Evolutionary conservation across 139 green algal species (phyloP).

Genomic region (Chlorella sp.): DNA sequence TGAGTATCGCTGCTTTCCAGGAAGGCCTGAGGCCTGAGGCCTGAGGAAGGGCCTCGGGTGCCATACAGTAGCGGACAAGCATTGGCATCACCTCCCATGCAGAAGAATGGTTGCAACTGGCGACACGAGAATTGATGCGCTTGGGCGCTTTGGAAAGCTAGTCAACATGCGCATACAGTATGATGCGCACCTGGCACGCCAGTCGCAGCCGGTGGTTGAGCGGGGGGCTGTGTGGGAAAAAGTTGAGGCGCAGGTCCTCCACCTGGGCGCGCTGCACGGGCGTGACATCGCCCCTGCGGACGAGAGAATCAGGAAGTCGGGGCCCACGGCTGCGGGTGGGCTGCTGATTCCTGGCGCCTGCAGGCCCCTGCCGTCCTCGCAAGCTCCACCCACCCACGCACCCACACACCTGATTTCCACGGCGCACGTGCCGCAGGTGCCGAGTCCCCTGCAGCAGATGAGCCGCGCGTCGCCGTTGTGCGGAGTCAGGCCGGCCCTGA

Average conservation of each 20-base stretch:
- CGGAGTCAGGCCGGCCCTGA: constrained; percentile 20
- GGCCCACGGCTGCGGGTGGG: background rate
- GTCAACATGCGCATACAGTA: background rate
- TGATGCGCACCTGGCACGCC: constrained; percentile 8
- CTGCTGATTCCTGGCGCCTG: background rate
- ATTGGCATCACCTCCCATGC: no score
- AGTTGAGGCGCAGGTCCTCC: constrained; percentile 25
- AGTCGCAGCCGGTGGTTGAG: constrained; percentile 26
- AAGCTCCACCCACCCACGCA: background rate
- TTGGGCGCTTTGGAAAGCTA: no score
- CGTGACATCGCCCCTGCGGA: background rate
- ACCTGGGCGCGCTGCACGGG: background rate
- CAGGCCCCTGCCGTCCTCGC: background rate
- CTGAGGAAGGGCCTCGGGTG: background rate
- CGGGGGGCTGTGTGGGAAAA: constrained; percentile 32
- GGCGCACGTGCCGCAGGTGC: constrained; percentile 40
- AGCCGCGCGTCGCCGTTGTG: constrained; percentile 31
- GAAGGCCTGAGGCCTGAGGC: background rate
- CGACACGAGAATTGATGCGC: no score
- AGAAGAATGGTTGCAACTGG: no score
- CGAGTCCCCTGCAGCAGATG: constrained; percentile 42
- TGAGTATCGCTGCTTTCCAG: background rate
- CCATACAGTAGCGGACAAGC: background rate
- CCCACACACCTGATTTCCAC: constrained; percentile 24
- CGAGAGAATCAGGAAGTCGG: background rate